A percentile compares a stretch with the other conserved stretches of the same genome.
Evolutionary conservation across 768 basidiomycete species (phyloP).

Genomic region (Rhodosporidiobolus odoratus): DNA sequence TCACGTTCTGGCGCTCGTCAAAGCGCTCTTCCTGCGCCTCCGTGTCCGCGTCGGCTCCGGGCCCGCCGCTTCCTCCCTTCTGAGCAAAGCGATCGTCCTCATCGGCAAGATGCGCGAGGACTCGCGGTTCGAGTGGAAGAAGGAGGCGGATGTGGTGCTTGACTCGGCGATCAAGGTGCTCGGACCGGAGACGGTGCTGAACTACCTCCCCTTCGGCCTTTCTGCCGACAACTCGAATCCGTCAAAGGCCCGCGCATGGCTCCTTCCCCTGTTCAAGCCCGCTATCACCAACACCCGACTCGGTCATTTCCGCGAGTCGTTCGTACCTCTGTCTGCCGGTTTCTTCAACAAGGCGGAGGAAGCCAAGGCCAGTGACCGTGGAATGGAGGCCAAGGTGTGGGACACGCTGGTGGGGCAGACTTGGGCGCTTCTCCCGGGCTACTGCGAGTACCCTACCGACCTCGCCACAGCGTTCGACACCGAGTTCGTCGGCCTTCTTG

Average conservation of each 20-base stretch:
- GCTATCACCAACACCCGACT: constrained; percentile 68
- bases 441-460: constrained; percentile 76
- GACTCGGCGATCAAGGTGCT: constrained; percentile 75
- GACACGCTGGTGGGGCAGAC: constrained; percentile 86
- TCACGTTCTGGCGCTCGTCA: constrained; percentile 68
- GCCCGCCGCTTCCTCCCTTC: constrained; percentile 42
- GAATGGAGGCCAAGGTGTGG: constrained; percentile 86
- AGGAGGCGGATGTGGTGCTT: constrained; percentile 72
- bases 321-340: constrained; percentile 86
- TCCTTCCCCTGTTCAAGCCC: constrained; percentile 77
- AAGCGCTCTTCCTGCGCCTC: constrained; percentile 63
- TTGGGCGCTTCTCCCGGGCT: constrained; percentile 85
- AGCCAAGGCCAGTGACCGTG: constrained; percentile 55
- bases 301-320: constrained; percentile 77
- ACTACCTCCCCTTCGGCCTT: constrained; percentile 74
- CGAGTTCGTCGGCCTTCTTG: constrained; percentile 79
- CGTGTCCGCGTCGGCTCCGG: constrained; percentile 49
- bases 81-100: constrained; percentile 62
- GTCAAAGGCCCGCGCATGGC: constrained; percentile 61
- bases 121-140: constrained; percentile 84
- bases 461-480: constrained; percentile 67
- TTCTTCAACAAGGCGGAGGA: constrained; percentile 81
- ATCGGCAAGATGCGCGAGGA: constrained; percentile 68
- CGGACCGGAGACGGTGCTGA: constrained; percentile 74
- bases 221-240: constrained; percentile 60